Evolutionary conservation across 2,329 filamentous ascomycete species (phyloP).

Genomic region (Trichocomaceae sp.): DNA sequence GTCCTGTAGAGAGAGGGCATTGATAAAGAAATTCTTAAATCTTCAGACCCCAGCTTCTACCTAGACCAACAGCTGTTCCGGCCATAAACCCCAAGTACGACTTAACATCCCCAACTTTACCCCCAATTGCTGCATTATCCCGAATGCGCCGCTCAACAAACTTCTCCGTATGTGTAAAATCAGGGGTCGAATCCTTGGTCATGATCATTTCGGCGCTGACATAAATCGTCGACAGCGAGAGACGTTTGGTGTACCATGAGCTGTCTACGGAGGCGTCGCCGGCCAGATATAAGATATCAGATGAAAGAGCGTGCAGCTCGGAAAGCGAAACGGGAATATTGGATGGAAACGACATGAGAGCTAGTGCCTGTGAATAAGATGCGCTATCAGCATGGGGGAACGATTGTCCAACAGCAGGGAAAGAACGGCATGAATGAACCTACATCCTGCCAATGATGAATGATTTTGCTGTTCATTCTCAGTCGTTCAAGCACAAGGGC

Average conservation of each 20-base stretch:
- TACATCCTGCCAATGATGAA: slow-evolving; percentile 82
- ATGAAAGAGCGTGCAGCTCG: slow-evolving; percentile 75
- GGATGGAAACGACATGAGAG: slow-evolving; percentile 78
- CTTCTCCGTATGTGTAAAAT: slow-evolving; percentile 68
- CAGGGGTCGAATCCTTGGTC: slow-evolving; percentile 73
- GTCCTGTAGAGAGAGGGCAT: neutral
- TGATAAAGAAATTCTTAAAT: slow-evolving; percentile 51
- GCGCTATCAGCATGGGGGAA: slow-evolving; percentile 14
- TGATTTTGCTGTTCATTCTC: slow-evolving; percentile 63
- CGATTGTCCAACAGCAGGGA: slow-evolving; percentile 1
- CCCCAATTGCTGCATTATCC: slow-evolving; percentile 59
- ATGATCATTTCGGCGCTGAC: slow-evolving; percentile 84
- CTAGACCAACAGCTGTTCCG: slow-evolving; percentile 67
- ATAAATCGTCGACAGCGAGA: slow-evolving; percentile 59
- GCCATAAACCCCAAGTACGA: slow-evolving; percentile 81
- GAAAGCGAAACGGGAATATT: slow-evolving; percentile 68
- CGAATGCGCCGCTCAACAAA: slow-evolving; percentile 72
- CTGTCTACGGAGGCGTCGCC: slow-evolving; percentile 76
- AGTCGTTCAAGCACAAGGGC: slow-evolving; percentile 69
- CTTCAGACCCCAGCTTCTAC: slow-evolving; percentile 80
- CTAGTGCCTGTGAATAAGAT: slow-evolving; percentile 60
- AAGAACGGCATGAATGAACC: slow-evolving; percentile 20
- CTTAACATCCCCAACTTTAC: slow-evolving; percentile 56
- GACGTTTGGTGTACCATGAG: slow-evolving; percentile 76
- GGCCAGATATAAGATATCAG: slow-evolving; percentile 85